A percentile compares a stretch with the other conserved stretches of the same genome.
Evolutionary conservation across 495 filamentous ascomycete species (phyloP).

Genomic region (Hyaloscypha variabilis): DNA sequence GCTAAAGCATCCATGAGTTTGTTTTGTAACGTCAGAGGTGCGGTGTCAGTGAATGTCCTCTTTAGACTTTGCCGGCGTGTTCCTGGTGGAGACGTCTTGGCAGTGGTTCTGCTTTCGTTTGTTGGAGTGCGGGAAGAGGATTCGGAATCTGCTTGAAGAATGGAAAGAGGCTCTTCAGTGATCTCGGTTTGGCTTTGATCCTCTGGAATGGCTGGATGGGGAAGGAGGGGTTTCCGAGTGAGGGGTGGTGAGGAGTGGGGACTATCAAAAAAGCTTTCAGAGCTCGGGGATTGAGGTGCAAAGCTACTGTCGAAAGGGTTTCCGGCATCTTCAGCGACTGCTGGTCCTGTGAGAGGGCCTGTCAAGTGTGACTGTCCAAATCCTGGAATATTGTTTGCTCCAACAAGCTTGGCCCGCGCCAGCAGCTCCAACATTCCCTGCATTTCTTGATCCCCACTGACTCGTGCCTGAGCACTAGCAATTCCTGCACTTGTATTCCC

Average conservation of each 20-base stretch:
- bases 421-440: slow-evolving; percentile 91
- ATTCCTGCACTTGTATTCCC: slow-evolving; percentile 60
- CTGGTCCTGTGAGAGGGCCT: slow-evolving; percentile 78
- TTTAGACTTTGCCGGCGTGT: slow-evolving; percentile 75
- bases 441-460: slow-evolving; percentile 80
- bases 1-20: slow-evolving; percentile 89
- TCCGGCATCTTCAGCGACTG: slow-evolving; percentile 58
- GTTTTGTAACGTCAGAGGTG: slow-evolving; percentile 68
- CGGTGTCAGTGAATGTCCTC: slow-evolving; percentile 85
- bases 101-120: slow-evolving; percentile 55
- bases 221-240: slow-evolving; percentile 7
- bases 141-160: slow-evolving; percentile 35
- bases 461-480: slow-evolving; percentile 78
- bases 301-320: slow-evolving; percentile 87
- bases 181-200: slow-evolving; percentile 5
- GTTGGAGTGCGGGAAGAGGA: slow-evolving; percentile 57
- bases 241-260: slow-evolving; percentile 40
- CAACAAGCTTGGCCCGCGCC: slow-evolving; percentile 73
- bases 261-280: slow-evolving; percentile 45
- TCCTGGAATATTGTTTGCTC: slow-evolving; percentile 46
- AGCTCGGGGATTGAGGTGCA: slow-evolving; percentile 53
- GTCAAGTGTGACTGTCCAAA: slow-evolving; percentile 42
- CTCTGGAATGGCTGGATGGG: neutral
- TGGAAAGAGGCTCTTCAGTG: neutral
- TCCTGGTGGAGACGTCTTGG: slow-evolving; percentile 49